Evolutionary conservation across 768 basidiomycete genomes (phyloP).

Genomic region (Boletus tomentosulus): DNA sequence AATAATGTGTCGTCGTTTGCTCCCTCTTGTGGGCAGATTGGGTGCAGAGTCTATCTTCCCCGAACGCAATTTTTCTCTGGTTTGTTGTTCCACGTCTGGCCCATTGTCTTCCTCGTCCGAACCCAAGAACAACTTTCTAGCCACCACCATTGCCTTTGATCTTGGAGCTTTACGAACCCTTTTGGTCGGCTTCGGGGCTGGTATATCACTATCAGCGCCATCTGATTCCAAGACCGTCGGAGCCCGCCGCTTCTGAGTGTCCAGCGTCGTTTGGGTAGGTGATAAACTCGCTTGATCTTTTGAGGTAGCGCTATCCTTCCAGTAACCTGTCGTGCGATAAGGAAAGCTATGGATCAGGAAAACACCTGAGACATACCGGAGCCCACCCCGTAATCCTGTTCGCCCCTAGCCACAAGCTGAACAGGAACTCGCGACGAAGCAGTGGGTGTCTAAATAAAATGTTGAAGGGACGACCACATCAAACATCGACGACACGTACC

Average conservation of each 20-base stretch:
- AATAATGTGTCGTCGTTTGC: constrained; percentile 35
- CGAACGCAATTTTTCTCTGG: neutral
- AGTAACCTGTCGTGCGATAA: constrained; percentile 42
- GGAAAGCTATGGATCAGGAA: constrained; percentile 1
- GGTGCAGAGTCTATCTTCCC: constrained; percentile 4
- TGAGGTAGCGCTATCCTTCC: constrained; percentile 40
- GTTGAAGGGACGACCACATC: constrained; percentile 7
- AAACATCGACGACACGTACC: constrained; percentile 34
- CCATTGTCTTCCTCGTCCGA: constrained; percentile 40
- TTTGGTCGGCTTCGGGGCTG: constrained; percentile 11
- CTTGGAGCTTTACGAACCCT: constrained; percentile 21
- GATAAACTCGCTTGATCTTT: constrained; percentile 15
- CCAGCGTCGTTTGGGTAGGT: constrained; percentile 13
- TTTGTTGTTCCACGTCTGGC: neutral
- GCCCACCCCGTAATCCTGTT: constrained; percentile 53
- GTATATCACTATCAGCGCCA: constrained; percentile 28
- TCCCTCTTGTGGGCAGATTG: constrained; percentile 9
- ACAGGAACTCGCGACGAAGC: constrained; percentile 35
- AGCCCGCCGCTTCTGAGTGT: constrained; percentile 22
- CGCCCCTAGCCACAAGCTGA: constrained; percentile 48
- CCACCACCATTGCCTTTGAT: constrained; percentile 23
- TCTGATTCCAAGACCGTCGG: constrained; percentile 40
- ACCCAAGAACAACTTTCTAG: constrained; percentile 48
- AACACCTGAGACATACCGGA: constrained; percentile 35
- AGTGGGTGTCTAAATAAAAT: constrained; percentile 24